Evolutionary conservation across 1,284 basidiomycete genomes (phyloP).

Genomic region (Microbotryum violaceum): DNA sequence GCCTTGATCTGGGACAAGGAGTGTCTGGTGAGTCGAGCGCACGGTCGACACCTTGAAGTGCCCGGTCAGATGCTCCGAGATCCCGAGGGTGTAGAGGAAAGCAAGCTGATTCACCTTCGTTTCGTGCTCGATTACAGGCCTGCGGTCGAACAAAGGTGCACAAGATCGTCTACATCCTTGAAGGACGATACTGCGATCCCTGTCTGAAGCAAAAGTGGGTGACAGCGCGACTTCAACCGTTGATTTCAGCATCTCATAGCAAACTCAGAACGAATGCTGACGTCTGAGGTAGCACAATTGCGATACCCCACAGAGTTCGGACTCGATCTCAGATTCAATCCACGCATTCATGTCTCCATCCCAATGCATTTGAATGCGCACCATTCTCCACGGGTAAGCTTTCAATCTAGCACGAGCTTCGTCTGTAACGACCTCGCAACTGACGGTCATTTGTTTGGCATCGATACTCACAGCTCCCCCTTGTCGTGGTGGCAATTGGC

Average conservation of each 20-base stretch:
- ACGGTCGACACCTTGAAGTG: background rate
- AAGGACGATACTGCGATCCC: conserved; percentile 7
- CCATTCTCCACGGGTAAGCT: background rate
- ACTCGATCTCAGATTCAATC: background rate
- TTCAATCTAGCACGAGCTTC: background rate
- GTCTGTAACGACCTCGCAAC: background rate
- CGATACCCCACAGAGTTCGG: background rate
- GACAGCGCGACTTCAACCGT: background rate
- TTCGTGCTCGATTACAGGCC: background rate
- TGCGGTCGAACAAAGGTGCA: conserved; percentile 12
- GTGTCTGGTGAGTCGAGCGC: conserved; percentile 2
- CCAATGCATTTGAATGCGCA: background rate
- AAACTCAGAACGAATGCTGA: background rate
- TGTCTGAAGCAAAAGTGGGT: conserved; percentile 3
- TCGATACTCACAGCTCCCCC: background rate
- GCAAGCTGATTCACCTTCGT: no score
- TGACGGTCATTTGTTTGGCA: background rate
- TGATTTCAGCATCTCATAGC: background rate
- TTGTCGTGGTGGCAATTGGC: conserved; percentile 5
- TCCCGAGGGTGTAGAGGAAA: no score
- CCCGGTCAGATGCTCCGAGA: no score
- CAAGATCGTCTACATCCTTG: conserved; percentile 5
- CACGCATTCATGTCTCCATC: background rate
- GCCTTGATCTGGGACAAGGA: conserved; percentile 15
- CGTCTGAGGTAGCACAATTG: background rate